phyloP scores from a whole-genome alignment of 805 yeast genomes.

The Alloascoidea hylecoeti region DNA sequence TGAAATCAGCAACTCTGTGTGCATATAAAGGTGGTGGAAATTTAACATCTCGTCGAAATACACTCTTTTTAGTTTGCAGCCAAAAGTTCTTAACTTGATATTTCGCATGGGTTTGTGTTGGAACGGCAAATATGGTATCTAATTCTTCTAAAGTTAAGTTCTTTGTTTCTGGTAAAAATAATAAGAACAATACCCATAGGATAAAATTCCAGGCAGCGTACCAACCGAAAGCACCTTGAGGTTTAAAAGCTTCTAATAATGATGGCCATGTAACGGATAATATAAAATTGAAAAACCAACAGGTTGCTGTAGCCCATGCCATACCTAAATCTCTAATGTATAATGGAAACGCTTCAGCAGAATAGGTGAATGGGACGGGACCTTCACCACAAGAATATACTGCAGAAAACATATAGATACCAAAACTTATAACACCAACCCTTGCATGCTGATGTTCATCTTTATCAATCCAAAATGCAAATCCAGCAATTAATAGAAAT shows the following conservation, averaged over 20 bases:
- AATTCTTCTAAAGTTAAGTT: constrained; percentile 63
- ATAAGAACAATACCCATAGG: constrained; percentile 44
- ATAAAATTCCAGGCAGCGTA: constrained; percentile 82
- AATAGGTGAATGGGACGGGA: constrained; percentile 80
- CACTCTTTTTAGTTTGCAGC: constrained; percentile 21
- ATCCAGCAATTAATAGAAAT: constrained; percentile 33
- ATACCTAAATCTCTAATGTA: constrained; percentile 71
- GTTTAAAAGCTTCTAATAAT: constrained; percentile 45
- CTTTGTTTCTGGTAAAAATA: constrained; percentile 50
- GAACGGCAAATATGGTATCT: constrained; percentile 55
- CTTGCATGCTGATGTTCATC: constrained; percentile 30
- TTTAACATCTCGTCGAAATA: constrained; percentile 22
- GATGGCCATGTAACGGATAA: constrained; percentile 74
- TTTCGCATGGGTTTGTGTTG: constrained; percentile 35
- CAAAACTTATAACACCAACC: constrained; percentile 54
- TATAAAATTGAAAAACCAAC: constrained; percentile 40
- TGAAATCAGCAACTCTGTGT: constrained; percentile 29
- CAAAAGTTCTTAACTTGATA: constrained; percentile 23
- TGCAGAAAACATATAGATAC: constrained; percentile 59
- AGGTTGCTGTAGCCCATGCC: constrained; percentile 57
- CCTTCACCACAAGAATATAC: constrained; percentile 81
- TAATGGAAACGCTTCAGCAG: constrained; percentile 75
- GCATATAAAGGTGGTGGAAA: constrained; percentile 32
- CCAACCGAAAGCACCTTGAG: constrained; percentile 82
- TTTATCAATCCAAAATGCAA: constrained; percentile 55